phyloP scores from a whole-genome alignment of 108 stramenopile species.

The Bacterosira constricta region DNA sequence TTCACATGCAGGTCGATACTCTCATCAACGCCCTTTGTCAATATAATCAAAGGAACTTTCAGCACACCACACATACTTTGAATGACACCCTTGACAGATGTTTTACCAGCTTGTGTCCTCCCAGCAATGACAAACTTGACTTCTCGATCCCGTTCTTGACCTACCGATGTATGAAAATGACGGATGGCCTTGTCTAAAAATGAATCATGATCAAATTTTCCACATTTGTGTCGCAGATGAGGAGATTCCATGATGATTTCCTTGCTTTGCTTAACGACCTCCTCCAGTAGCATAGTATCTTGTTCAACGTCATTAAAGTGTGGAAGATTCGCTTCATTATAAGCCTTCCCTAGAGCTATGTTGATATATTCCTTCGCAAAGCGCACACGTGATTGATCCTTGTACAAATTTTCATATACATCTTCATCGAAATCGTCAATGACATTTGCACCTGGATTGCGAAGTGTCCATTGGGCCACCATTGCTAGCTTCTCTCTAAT shows the following conservation, averaged over 20 bases:
- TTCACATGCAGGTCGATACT: conserved; percentile 25
- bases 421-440: conserved; percentile 1
- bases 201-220: conserved; percentile 12
- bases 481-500: not conserved
- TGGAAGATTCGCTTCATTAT: not conserved
- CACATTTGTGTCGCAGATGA: conserved; percentile 3
- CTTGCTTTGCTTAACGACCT: conserved; percentile 3
- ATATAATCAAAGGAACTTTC: conserved; percentile 23
- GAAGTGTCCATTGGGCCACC: conserved; percentile 7
- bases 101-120: conserved; percentile 32
- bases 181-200: conserved; percentile 18
- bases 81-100: conserved; percentile 42
- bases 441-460: conserved; percentile 10
- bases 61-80: conserved; percentile 17
- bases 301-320: not conserved
- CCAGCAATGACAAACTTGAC: conserved; percentile 22
- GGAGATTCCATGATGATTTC: not conserved
- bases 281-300: not conserved
- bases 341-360: conserved; percentile 6
- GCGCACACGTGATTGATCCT: not conserved
- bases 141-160: not conserved
- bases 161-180: conserved; percentile 12
- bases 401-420: not conserved
- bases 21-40: conserved; percentile 34
- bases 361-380: conserved; percentile 12